Base-by-base conservation (phyloP, 225 moss, liverwort and hornwort species). In the Antitrichia curtipendula region DNA sequence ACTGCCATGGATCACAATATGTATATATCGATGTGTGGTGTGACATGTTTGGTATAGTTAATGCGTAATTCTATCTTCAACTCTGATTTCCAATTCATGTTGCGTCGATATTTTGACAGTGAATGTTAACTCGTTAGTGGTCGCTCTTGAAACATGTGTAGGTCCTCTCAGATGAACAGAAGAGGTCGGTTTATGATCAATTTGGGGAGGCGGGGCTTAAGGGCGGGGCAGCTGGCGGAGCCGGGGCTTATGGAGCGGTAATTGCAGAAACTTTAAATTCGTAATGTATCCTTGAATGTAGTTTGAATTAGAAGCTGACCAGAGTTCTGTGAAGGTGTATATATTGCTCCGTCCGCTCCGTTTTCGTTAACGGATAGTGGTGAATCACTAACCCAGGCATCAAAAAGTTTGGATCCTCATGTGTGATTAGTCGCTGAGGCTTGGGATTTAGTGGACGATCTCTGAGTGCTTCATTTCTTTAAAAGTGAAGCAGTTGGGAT, bases 131-230 rank as follows among this genome's bases (percentile, higher is more conserved):
- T 25, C 68, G n/a, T 78, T 40, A 71, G 47, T 60, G 27, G 52
- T 85, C n/a, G 62, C 81, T 61, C 72, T 86, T 76, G 12, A 76
- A 81, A 36, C 58, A 78, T 89, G 54, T 90, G 91, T 89, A 99
- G 98, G 93, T 99, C 87, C 95, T 99, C 82, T 99, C 98, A 75
- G 98, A 99, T 87, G 98, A 97, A 83, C 97, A 99, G 88, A 99
- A 97, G 90, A 95, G 95, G 88, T 96, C 98, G 81, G 78, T 94
- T 88, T 99, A 97, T 91, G 98, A 99, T 86, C 97, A 96, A 82
- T 99, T 82, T 89, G 98, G 98, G 87, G 98, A 99, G 89, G 98
- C 97, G 86, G 98, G 98, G 87, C 86, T 99, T 23, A 97, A 93
- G 89, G 92, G 95, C 53, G 95, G 92, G 88, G 93, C 93, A 84